phyloP scores from a whole-genome alignment of 2,329 filamentous ascomycete species.

The Bipolaris bicolor region DNA sequence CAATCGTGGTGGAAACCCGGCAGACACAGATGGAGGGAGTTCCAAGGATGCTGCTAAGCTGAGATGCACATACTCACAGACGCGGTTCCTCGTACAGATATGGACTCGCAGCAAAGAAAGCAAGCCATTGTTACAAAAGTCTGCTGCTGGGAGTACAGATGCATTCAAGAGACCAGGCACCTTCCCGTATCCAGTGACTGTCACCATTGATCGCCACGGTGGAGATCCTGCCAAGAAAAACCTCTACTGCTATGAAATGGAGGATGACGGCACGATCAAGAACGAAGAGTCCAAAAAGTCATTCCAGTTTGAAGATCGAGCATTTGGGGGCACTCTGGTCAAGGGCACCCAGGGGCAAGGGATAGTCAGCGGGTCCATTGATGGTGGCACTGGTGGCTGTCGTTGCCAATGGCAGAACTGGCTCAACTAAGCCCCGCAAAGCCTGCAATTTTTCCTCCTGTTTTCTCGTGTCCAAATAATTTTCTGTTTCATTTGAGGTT shows the following conservation, averaged over 20 bases:
- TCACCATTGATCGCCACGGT: constrained; percentile 66
- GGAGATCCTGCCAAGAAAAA: constrained; percentile 61
- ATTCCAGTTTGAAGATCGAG: constrained; percentile 61
- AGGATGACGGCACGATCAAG: constrained; percentile 54
- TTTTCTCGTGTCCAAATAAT: constrained; percentile 16
- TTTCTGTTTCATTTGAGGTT: constrained; percentile 21
- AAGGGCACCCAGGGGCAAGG: constrained; percentile 57
- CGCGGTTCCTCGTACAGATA: constrained; percentile 66
- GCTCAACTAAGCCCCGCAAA: constrained; percentile 27
- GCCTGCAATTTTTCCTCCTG: background rate
- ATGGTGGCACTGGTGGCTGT: constrained; percentile 67
- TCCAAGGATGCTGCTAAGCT: constrained; percentile 53
- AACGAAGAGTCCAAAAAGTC: constrained; percentile 48
- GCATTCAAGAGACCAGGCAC: constrained; percentile 61
- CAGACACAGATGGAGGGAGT: constrained; percentile 59
- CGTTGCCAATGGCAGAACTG: constrained; percentile 66
- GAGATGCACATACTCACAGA: constrained; percentile 66
- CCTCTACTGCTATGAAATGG: constrained; percentile 65
- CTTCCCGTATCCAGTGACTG: constrained; percentile 66
- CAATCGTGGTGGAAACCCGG: constrained; percentile 48
- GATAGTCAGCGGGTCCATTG: constrained; percentile 55
- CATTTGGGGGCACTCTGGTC: constrained; percentile 58
- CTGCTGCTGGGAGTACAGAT: constrained; percentile 43
- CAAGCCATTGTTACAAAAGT: constrained; percentile 41
- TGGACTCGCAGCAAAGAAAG: constrained; percentile 60